phyloP scores from a whole-genome alignment of 2,329 filamentous ascomycete species.

The Cladosporium halotolerans region DNA sequence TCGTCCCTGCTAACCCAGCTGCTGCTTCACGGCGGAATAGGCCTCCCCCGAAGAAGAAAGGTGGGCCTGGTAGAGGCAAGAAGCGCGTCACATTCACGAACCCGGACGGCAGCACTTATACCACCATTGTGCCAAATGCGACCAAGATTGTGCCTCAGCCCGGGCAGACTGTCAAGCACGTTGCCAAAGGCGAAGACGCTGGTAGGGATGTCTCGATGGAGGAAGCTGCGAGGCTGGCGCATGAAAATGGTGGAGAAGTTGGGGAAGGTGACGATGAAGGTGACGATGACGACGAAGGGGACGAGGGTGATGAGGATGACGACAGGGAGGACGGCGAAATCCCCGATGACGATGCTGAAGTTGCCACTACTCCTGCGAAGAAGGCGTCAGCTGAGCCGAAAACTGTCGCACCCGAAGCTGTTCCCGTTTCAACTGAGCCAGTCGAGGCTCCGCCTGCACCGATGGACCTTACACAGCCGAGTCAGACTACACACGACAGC shows the following conservation, averaged over 20 bases:
- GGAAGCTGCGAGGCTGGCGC: slow-evolving; percentile 36
- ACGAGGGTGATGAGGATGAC: slow-evolving; percentile 35
- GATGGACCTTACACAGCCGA: neutral
- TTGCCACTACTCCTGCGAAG: slow-evolving; percentile 15
- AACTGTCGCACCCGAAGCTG: neutral
- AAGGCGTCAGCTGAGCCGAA: slow-evolving; percentile 12
- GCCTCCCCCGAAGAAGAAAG: slow-evolving; percentile 70
- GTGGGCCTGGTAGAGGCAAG: slow-evolving; percentile 73
- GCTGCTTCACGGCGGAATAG: slow-evolving; percentile 54
- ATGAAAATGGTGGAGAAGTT: slow-evolving; percentile 38
- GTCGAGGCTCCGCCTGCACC: neutral
- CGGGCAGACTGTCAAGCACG: slow-evolving; percentile 30
- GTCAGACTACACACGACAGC: neutral
- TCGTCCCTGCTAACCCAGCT: slow-evolving; percentile 24
- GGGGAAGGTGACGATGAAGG: slow-evolving; percentile 41
- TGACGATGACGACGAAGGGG: slow-evolving; percentile 46
- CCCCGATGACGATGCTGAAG: slow-evolving; percentile 24
- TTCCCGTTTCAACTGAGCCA: neutral
- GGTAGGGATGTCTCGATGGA: slow-evolving; percentile 33
- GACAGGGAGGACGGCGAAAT: slow-evolving; percentile 33
- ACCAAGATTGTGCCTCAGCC: slow-evolving; percentile 32
- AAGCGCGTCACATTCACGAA: slow-evolving; percentile 59
- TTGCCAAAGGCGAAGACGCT: slow-evolving; percentile 30
- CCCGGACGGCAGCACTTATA: slow-evolving; percentile 38
- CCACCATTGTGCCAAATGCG: slow-evolving; percentile 31